Evolutionary conservation across 2,329 filamentous ascomycete genomes (phyloP), one percentile per base, ranked within the genome.

Genomic region (Apiospora pterosperma): DNA sequence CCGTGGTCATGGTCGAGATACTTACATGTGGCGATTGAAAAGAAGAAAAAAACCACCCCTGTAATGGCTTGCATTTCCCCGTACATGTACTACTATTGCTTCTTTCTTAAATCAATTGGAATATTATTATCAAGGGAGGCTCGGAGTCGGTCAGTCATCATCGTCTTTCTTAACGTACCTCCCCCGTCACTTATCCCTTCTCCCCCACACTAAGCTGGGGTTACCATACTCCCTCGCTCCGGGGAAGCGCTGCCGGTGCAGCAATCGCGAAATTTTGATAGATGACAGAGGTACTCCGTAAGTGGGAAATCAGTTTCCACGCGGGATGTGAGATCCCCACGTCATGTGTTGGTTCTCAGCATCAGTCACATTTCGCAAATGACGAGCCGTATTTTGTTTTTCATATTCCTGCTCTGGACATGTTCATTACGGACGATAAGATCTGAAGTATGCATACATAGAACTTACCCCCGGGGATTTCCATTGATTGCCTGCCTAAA

Each of bases 181-280:
- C 34, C 48, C 48, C 8, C 25, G 48, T 31, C 48, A 34, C 48
- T 34, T 11, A 55, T 34, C 25, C 48, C 48, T 55, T 34, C 48
- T 55, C 48, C 48, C 48, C 48, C 48, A 55, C 48, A 55, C 48
- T 55, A 55, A 48, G 48, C 48, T 34, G 48, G 48, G 48, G 48
- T 55, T 31, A 19, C 25, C 28, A 19, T n/a, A 25, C 48, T 55
- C 48, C 28, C 48, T 55, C 48, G 48, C 28, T 55, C 48, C 28
- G 48, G 48, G 48, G 48, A 55, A 55, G 48, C 8, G 48, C 48
- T 55, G 48, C 48, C 48, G 48, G 48, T 25, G 48, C 48, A 55
- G 48, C 28, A 19, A 28, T 34, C 48, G 34, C 48, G 8, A 34
- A 55, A 55, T 34, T 16, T n/a, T 34, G 48, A 55, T 55, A 55